phyloP scores from a whole-genome alignment of 1,284 basidiomycete species.

The Ustilago curta region DNA sequence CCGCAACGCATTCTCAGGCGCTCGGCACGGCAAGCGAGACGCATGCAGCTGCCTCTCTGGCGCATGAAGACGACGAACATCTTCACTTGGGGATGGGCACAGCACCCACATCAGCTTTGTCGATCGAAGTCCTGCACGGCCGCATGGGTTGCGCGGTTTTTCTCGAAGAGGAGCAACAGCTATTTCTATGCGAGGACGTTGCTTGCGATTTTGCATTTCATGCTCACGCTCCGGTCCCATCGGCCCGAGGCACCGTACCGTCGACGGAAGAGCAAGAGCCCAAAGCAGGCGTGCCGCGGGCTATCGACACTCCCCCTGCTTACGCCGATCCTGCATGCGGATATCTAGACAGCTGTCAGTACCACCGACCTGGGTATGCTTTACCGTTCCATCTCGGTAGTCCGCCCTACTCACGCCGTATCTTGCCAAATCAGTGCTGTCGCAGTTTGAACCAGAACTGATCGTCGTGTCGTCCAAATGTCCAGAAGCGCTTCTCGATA shows the following conservation, averaged over 20 bases:
- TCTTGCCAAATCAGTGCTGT: conserved; percentile 20
- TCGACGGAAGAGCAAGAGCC: not conserved
- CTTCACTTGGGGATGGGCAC: not conserved
- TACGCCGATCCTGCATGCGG: conserved; percentile 14
- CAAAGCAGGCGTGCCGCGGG: not conserved
- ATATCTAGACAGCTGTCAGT: conserved; percentile 33
- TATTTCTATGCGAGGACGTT: conserved; percentile 47
- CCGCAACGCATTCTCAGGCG: conserved; percentile 7
- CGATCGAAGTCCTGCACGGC: conserved; percentile 31
- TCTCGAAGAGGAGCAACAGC: conserved; percentile 32
- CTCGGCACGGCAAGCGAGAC: conserved; percentile 14
- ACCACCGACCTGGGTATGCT: not conserved
- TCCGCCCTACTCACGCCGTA: not conserved
- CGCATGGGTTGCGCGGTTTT: conserved; percentile 35
- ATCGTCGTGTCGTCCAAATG: conserved; percentile 34
- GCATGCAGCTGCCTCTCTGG: conserved; percentile 6
- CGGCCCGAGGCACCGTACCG: not conserved
- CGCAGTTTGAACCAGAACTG: conserved; percentile 34
- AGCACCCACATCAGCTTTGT: conserved; percentile 15
- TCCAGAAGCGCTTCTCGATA: conserved; percentile 17
- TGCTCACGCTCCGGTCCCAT: not conserved
- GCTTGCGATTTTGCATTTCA: conserved; percentile 29
- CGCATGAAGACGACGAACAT: not conserved
- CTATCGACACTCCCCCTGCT: not conserved
- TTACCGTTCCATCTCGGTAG: not conserved